Base-by-base conservation (phyloP, 352 stramenopile species). In the Hyaloperonospora arabidopsidis region DNA sequence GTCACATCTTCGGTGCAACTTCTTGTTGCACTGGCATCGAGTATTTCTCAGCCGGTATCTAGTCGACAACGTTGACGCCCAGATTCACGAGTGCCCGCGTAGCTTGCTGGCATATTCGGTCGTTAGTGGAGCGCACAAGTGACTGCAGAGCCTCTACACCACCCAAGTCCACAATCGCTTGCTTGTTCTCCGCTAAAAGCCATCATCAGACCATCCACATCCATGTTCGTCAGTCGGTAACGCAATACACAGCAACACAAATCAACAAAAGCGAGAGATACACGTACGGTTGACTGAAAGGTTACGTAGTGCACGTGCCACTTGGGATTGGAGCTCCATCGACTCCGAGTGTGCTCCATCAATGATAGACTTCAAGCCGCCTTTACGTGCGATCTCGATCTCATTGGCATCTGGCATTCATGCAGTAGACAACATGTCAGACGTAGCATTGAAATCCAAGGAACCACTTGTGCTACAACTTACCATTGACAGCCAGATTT, bases 401-500 rank as follows among this genome's bases (percentile, higher is more conserved):
- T 97, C 89, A 62, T 96, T 97, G 5, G 84, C 77, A 58, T 97
- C 87, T 96, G 36, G 18, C n/a, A 21, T n/a, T 34, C 14, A 59
- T 15, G 14, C 23, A 52, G 7, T 47, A n/a, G 32, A 11, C 15
- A 49, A 22, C 28, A 32, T 8, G 43, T 53, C 12, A 57, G 19
- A 36, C 51, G 46, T 8, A 13, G 28, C 8, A 43, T 19, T 19
- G 18, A 5, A 49, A 45, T 18, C 0, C 35, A 2, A 22, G 25
- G 7, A 19, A 28, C 12, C 2, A 10, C 4, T 50, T 22, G 22
- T 12, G 23, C 25, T 2, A 39, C 2, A 21, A 5, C 11, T 44
- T 63, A 96, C 84, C 90, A 52, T 98, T 97, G 15, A 98, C 93
- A 12, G 93, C 93, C 32, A 98, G 64, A 63, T 98, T 98, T 48